phyloP scores from a whole-genome alignment of 192 early-diverging fungal genomes.

The Umbelopsis sp. region DNA sequence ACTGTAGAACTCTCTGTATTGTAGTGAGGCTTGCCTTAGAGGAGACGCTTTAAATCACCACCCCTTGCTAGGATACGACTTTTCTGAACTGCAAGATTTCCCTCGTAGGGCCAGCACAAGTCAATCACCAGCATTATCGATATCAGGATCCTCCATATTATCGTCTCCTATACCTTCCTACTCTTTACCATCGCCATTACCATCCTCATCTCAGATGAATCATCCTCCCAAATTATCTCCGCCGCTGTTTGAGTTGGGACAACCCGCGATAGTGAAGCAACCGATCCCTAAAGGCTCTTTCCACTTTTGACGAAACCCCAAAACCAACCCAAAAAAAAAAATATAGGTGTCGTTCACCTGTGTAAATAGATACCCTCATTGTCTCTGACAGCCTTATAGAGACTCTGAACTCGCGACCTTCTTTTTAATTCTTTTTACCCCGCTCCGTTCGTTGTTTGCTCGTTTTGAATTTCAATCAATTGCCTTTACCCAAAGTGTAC shows the following conservation, averaged over 20 bases:
- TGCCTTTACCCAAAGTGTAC: background rate
- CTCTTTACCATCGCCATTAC: background rate
- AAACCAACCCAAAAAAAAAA: background rate
- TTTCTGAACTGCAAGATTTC: conserved; percentile 38
- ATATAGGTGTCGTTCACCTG: too few relatives aligned
- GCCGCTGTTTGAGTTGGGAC: conserved; percentile 7
- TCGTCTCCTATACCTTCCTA: conserved; percentile 22
- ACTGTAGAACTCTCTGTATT: conserved; percentile 37
- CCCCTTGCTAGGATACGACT: conserved; percentile 39
- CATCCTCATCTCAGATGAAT: conserved; percentile 14
- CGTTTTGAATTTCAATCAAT: background rate
- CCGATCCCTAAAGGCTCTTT: background rate
- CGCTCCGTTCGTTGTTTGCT: background rate
- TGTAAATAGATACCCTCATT: too few relatives aligned
- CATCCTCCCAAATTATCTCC: conserved; percentile 3
- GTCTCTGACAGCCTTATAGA: too few relatives aligned
- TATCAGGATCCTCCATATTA: conserved; percentile 8
- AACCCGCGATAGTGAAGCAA: background rate
- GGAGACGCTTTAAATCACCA: conserved; percentile 35
- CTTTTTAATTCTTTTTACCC: background rate
- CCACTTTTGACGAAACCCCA: background rate
- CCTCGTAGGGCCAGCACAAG: conserved; percentile 21
- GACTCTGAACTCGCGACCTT: too few relatives aligned
- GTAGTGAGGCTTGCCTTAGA: conserved; percentile 33
- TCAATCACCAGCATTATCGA: conserved; percentile 20